A percentile compares a stretch with the other conserved stretches of the same genome.
phyloP scores from a whole-genome alignment of 805 yeast species.

The Hagleromyces aurorensis region DNA sequence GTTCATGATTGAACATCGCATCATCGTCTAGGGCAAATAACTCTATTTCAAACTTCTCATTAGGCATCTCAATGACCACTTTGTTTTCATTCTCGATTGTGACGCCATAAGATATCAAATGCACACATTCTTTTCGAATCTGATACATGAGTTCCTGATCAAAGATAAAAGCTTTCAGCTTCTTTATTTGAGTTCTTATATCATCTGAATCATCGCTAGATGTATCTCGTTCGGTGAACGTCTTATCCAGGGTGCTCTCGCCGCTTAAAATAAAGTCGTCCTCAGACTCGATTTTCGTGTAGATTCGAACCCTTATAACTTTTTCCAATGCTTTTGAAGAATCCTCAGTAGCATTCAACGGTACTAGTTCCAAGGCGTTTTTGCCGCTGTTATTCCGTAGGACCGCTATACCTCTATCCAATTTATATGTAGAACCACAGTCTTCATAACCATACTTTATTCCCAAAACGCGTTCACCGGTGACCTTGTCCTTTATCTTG shows the following conservation, averaged over 20 bases:
- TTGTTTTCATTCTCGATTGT: conserved; percentile 54
- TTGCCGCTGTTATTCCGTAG: conserved; percentile 40
- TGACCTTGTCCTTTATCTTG: conserved; percentile 51
- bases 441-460: conserved; percentile 89
- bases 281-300: conserved; percentile 44
- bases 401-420: conserved; percentile 69
- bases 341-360: conserved; percentile 13
- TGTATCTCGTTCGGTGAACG: conserved; percentile 8
- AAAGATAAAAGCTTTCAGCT: conserved; percentile 67
- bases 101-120: conserved; percentile 61
- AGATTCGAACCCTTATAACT: conserved; percentile 52
- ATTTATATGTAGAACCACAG: conserved; percentile 67
- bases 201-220: conserved; percentile 23
- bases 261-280: conserved; percentile 50
- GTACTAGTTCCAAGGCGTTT: conserved; percentile 36
- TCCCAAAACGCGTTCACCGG: conserved; percentile 51
- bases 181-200: conserved; percentile 50
- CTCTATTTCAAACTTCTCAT: conserved; percentile 66
- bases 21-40: conserved; percentile 39
- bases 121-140: conserved; percentile 65
- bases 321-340: conserved; percentile 33
- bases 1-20: conserved; percentile 31
- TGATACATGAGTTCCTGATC: conserved; percentile 85
- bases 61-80: conserved; percentile 55
- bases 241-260: conserved; percentile 35